Base-by-base conservation (phyloP, 1,139 yeast genomes). In the Scheffersomyces parashehatae region DNA sequence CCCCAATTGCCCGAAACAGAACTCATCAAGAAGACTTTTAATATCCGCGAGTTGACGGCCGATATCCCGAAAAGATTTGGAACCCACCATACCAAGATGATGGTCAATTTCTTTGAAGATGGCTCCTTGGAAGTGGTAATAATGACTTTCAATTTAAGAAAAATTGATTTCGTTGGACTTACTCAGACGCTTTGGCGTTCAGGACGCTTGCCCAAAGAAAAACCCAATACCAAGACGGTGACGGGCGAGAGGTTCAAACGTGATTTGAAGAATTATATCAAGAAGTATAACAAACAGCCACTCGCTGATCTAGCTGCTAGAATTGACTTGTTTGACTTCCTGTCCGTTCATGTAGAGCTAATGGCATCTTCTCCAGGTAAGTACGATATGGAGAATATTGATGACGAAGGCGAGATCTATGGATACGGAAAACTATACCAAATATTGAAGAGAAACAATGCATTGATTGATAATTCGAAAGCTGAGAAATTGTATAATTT, bases 161-260 rank as follows among this genome's bases (percentile, higher is more conserved):
- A 62, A 36, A 59, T 73, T 1, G 90, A 85, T 57, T 73, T 81
- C 44, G 67, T 68, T 4, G 74, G 74, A 1, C 78, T 84, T 41
- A 82, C 85, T 3, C 89, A 84, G 56, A 81, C 82, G 73, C 64
- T 77, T 32, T 84, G 89, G 90, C 61, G 73, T 35, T 78, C 85
- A 3, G 88, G 85, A 0, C 50, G 62, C 28, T 53, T 83, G n/a
- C 10, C 11, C 0, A 51, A 24, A 50, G 49, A 45, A 8, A 36
- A 5, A 37, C 56, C 39, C 10, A 35, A 3, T n/a, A 37, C 38
- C 2, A 20, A 45, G 32, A 31, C 36, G 4, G 36, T 37, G 20
- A 7, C 40, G 6, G 58, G 58, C 1, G 38, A 36, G 6, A 26
- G 49, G 3, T 73, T 68, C 62, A 71, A 61, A 38, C 53, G 43